Conservation (phyloP, 352 stramenopile species). For the Pythium biforme region DNA sequence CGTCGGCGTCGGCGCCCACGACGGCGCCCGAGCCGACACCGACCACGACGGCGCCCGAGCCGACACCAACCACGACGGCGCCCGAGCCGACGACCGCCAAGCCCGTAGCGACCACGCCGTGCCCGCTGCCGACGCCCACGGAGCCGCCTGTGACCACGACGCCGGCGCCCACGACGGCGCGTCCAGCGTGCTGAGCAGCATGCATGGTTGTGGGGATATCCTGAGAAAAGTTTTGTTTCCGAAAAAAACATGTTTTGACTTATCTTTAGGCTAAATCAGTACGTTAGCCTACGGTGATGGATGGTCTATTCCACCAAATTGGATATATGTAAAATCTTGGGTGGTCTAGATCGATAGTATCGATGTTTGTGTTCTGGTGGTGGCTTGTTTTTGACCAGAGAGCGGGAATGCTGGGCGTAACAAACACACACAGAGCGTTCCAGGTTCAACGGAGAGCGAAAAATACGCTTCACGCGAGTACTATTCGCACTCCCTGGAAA, state of each 20-base stretch:
- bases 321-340: no score
- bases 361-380: not conserved
- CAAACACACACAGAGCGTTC: not conserved
- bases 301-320: no score
- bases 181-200: not conserved
- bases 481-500: not conserved
- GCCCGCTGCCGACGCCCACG: not conserved
- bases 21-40: not conserved
- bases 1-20: not conserved
- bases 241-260: not conserved
- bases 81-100: not conserved
- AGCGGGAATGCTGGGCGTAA: not conserved
- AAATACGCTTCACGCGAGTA: not conserved
- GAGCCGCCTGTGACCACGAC: not conserved
- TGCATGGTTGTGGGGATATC: not conserved
- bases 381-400: not conserved
- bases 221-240: no score
- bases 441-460: conserved; percentile 3
- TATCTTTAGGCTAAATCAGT: no score
- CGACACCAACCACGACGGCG: not conserved
- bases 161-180: not conserved
- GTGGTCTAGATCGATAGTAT: no score
- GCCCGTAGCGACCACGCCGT: not conserved
- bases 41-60: not conserved
- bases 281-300: no score